Conservation (phyloP, 805 yeast genomes). For the Schizosaccharomyces octosporus region DNA sequence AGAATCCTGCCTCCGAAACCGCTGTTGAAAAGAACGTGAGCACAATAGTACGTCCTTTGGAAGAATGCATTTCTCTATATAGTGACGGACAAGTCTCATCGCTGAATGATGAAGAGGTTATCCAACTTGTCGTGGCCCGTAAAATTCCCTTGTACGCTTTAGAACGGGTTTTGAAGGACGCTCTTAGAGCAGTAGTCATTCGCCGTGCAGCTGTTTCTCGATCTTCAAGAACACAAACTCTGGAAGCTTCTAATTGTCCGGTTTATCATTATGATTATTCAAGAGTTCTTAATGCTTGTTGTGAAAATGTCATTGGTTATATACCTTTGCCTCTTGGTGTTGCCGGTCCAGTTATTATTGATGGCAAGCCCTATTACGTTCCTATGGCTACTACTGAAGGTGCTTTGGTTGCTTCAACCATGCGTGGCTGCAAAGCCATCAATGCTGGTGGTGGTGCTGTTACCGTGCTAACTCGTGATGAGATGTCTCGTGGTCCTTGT, state of each 20-base stretch:
- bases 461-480: slow-evolving; percentile 80
- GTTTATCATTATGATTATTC: slow-evolving; percentile 69
- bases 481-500: slow-evolving; percentile 99
- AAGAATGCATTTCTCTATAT: slow-evolving; percentile 35
- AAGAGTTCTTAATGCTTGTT: slow-evolving; percentile 93
- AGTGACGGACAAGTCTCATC: slow-evolving; percentile 48
- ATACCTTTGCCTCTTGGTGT: slow-evolving; percentile 94
- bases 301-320: slow-evolving; percentile 93
- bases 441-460: slow-evolving; percentile 91
- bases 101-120: slow-evolving; percentile 49
- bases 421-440: slow-evolving; percentile 97
- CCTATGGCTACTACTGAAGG: slow-evolving; percentile 99
- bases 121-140: slow-evolving; percentile 42
- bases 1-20: slow-evolving; percentile 6
- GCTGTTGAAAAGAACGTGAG: slow-evolving; percentile 2
- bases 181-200: slow-evolving; percentile 73
- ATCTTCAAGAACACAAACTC: slow-evolving; percentile 56
- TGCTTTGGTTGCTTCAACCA: slow-evolving; percentile 89
- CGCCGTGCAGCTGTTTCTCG: slow-evolving; percentile 83
- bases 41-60: slow-evolving; percentile 17
- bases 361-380: slow-evolving; percentile 65
- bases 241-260: slow-evolving; percentile 52
- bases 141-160: slow-evolving; percentile 79
- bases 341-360: slow-evolving; percentile 88
- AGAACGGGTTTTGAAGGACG: slow-evolving; percentile 71